Conservation (phyloP, 1,284 basidiomycete genomes). For the Tylopilus sp. region DNA sequence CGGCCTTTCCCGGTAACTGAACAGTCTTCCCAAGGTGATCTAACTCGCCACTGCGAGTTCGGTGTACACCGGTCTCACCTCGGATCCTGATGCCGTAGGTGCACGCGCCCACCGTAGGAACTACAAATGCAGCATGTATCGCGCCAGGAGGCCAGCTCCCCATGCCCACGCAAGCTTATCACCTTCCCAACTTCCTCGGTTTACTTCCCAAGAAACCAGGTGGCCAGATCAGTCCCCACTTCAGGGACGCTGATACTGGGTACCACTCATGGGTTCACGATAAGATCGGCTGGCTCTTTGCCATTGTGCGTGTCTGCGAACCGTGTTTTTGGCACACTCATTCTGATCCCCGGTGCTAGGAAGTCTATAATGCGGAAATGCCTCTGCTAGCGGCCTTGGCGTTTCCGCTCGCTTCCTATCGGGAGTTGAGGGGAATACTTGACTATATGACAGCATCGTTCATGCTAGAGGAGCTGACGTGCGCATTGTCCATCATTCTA, state of each 20-base stretch:
- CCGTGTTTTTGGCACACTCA: neutral
- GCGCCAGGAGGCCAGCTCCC: neutral
- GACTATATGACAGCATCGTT: slow-evolving; percentile 33
- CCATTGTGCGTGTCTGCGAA: slow-evolving; percentile 19
- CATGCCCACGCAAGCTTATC: slow-evolving; percentile 23
- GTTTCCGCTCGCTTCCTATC: slow-evolving; percentile 24
- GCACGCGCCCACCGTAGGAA: neutral
- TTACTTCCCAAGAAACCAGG: slow-evolving; percentile 29
- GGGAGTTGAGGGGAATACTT: slow-evolving; percentile 25
- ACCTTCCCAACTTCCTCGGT: slow-evolving; percentile 24
- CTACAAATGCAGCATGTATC: slow-evolving; percentile 20
- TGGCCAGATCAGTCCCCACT: slow-evolving; percentile 27
- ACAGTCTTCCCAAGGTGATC: neutral
- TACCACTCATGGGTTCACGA: slow-evolving; percentile 27
- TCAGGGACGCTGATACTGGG: slow-evolving; percentile 22
- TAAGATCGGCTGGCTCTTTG: slow-evolving; percentile 24
- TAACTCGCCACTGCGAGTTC: slow-evolving; percentile 7
- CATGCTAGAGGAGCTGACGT: slow-evolving; percentile 35
- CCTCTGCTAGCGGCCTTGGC: slow-evolving; percentile 27
- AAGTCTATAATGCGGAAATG: slow-evolving; percentile 32
- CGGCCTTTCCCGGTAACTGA: neutral
- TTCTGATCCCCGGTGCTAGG: slow-evolving; percentile 13
- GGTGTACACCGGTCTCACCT: slow-evolving; percentile 19
- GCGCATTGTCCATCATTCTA: neutral
- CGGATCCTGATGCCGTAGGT: slow-evolving; percentile 2